These are phyloP conservation scores for Malus hybrid DNA, from an alignment of 331 rosid genomes.

Conservation along the genomic window DNA sequence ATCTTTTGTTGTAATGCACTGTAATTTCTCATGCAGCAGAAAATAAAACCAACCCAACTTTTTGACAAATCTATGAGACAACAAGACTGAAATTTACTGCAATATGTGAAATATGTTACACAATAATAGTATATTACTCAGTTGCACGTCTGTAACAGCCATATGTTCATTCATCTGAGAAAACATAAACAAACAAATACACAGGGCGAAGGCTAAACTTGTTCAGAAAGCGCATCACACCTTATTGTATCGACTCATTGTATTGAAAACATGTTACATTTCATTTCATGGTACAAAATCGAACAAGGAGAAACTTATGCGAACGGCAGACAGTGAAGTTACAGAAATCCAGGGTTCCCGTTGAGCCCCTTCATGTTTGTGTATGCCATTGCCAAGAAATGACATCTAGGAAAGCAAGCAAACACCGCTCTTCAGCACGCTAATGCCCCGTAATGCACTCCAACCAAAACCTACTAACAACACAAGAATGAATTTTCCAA, in stretches of 20 bases:
- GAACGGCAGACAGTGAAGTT: neutral
- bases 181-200: neutral
- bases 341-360: constrained; percentile 6
- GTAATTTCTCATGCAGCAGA: neutral
- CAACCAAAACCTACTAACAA: neutral
- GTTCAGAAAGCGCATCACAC: constrained; percentile 4
- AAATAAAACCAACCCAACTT: neutral
- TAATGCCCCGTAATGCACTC: neutral
- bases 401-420: neutral
- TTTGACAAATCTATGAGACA: neutral
- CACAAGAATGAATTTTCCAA: neutral
- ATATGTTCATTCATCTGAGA: neutral
- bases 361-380: neutral
- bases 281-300: constrained; percentile 36
- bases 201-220: neutral
- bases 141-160: neutral
- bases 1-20: neutral
- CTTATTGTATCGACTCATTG: neutral
- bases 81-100: neutral
- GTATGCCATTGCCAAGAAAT: constrained; percentile 7
- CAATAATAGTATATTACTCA: neutral
- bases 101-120: neutral
- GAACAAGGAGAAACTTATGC: constrained; percentile 31
- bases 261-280: constrained; percentile 1
- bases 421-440: neutral